These are phyloP conservation scores for Phytopythium litorale DNA, from an alignment of 352 stramenopile species.

Conservation along the genomic window DNA sequence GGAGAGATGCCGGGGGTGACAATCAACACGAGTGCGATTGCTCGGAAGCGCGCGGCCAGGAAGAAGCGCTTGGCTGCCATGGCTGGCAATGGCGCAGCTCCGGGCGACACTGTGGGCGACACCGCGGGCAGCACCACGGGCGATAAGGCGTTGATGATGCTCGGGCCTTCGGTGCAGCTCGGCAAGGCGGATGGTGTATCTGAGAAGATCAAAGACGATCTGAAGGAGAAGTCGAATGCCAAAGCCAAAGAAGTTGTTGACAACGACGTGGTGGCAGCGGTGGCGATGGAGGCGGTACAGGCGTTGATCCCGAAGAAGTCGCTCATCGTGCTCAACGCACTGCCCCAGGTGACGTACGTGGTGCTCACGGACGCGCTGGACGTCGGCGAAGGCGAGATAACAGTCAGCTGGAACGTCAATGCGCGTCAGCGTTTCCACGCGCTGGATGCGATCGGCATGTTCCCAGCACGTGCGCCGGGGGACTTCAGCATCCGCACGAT, in stretches of 20 bases:
- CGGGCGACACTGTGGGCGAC: neutral
- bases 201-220: neutral
- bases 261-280: constrained; percentile 13
- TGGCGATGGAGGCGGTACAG: constrained; percentile 18
- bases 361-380: constrained; percentile 44
- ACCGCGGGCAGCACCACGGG: neutral
- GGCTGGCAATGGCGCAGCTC: neutral
- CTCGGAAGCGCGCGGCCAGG: neutral
- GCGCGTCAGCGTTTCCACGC: constrained; percentile 47
- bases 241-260: constrained; percentile 13
- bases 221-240: constrained; percentile 2
- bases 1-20: constrained; percentile 11
- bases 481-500: constrained; percentile 31
- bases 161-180: neutral
- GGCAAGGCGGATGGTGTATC: neutral
- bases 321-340: constrained; percentile 39
- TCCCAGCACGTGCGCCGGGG: constrained; percentile 28
- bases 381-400: constrained; percentile 48
- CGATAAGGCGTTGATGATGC: neutral
- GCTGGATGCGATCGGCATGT: constrained; percentile 59
- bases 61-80: constrained; percentile 1
- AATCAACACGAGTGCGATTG: constrained; percentile 10
- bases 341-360: constrained; percentile 47
- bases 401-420: constrained; percentile 55
- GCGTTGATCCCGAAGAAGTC: constrained; percentile 29